Evolutionary conservation across 2,329 filamentous ascomycete species (phyloP).

Genomic region (Pochonia chlamydosporia): DNA sequence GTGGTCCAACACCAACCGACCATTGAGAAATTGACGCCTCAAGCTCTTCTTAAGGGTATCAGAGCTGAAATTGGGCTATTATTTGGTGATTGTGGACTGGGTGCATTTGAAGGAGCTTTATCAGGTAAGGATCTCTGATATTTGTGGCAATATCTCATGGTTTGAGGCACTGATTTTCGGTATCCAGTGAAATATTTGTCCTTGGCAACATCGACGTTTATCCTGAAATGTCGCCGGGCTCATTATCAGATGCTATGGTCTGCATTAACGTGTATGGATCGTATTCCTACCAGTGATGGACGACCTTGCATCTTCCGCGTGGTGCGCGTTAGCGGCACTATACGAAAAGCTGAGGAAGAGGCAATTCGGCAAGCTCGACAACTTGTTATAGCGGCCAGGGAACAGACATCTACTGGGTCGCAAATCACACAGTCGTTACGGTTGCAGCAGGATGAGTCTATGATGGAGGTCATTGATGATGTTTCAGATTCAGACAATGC

Average conservation of each 20-base stretch:
- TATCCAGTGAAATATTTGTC: slow-evolving; percentile 95
- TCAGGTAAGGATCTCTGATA: slow-evolving; percentile 44
- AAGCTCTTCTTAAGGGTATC: slow-evolving; percentile 62
- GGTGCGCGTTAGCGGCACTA: slow-evolving; percentile 84
- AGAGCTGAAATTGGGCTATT: slow-evolving; percentile 63
- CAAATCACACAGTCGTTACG: slow-evolving; percentile 15
- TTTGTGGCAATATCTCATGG: neutral
- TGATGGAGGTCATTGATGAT: slow-evolving; percentile 36
- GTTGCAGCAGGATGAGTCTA: slow-evolving; percentile 24
- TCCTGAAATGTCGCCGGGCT: slow-evolving; percentile 74
- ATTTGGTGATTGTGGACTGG: slow-evolving; percentile 86
- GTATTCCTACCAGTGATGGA: slow-evolving; percentile 55
- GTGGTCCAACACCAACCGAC: slow-evolving; percentile 77
- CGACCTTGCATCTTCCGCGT: slow-evolving; percentile 75
- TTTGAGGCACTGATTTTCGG: no score
- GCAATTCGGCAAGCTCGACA: slow-evolving; percentile 71
- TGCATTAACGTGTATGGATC: slow-evolving; percentile 73
- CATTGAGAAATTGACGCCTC: slow-evolving; percentile 61
- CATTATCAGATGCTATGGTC: slow-evolving; percentile 89
- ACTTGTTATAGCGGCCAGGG: slow-evolving; percentile 63
- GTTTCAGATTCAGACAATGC: slow-evolving; percentile 36
- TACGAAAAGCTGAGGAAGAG: slow-evolving; percentile 86
- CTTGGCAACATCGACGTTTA: slow-evolving; percentile 87
- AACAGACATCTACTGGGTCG: slow-evolving; percentile 18
- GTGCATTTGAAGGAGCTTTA: slow-evolving; percentile 63